phyloP scores from a whole-genome alignment of 768 basidiomycete species.

The Podaxis rugospora region DNA sequence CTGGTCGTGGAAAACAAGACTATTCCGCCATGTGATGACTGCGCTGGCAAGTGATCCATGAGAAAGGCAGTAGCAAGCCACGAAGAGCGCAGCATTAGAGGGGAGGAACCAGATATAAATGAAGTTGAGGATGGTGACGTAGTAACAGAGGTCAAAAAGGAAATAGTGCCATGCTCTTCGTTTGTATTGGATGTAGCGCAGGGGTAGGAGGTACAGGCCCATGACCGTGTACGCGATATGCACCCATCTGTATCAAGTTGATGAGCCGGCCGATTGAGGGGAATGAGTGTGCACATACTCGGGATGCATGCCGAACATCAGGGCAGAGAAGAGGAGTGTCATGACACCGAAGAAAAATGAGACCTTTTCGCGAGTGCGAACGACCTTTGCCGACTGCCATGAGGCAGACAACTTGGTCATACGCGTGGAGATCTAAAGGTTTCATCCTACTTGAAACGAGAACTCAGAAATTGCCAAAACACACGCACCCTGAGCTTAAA shows the following conservation, averaged over 20 bases:
- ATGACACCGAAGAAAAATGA: conserved; percentile 95
- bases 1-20: conserved; percentile 94
- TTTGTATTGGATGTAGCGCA: conserved; percentile 86
- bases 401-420: conserved; percentile 73
- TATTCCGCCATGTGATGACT: conserved; percentile 98
- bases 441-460: background rate
- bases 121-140: conserved; percentile 87
- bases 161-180: conserved; percentile 93
- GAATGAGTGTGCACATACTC: conserved; percentile 46
- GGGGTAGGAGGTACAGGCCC: conserved; percentile 72
- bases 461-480: no score
- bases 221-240: conserved; percentile 85
- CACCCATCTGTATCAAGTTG: conserved; percentile 58
- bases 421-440: conserved; percentile 66
- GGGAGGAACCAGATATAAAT: conserved; percentile 92
- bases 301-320: conserved; percentile 85
- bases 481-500: conserved; percentile 74
- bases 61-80: conserved; percentile 89
- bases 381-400: conserved; percentile 92
- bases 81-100: conserved; percentile 69
- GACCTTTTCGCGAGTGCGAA: conserved; percentile 77
- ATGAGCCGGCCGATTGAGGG: conserved; percentile 1
- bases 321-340: conserved; percentile 77
- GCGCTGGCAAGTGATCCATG: conserved; percentile 90
- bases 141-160: conserved; percentile 91